Conservation (phyloP, 345 rosid species). For the Linum usitatissimum region DNA sequence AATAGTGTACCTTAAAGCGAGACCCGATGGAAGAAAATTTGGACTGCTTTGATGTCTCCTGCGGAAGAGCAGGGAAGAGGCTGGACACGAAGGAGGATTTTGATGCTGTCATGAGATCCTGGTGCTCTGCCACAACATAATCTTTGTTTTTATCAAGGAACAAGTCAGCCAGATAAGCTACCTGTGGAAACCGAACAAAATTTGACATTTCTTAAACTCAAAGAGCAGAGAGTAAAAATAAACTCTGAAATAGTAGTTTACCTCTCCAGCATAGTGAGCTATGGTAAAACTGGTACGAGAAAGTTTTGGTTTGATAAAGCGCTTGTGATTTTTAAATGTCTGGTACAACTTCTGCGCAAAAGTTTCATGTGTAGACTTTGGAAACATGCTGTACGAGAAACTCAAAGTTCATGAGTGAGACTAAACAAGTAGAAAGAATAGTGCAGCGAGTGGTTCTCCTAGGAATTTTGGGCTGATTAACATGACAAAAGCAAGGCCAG, state of each 20-base stretch:
- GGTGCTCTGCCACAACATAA: constrained; percentile 99
- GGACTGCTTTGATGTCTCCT: constrained; percentile 88
- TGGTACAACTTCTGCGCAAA: constrained; percentile 97
- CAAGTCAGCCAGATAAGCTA: constrained; percentile 75
- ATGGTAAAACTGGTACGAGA: constrained; percentile 92
- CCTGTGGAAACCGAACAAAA: constrained; percentile 37
- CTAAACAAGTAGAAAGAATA: constrained; percentile 10
- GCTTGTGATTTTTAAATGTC: constrained; percentile 88
- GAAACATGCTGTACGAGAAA: constrained; percentile 75
- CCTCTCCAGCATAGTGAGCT: constrained; percentile 99
- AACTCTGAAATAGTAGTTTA: constrained; percentile 21
- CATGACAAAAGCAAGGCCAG: too few species aligned
- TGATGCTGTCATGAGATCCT: constrained; percentile 77
- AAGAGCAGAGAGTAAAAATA: constrained; percentile 10
- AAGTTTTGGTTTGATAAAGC: constrained; percentile 94
- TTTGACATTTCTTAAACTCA: neutral
- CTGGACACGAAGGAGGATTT: constrained; percentile 63
- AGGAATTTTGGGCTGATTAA: neutral
- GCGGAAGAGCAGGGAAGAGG: constrained; percentile 78
- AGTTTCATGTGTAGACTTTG: constrained; percentile 97
- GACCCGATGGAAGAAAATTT: constrained; percentile 97
- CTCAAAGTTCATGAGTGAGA: constrained; percentile 15
- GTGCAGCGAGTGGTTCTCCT: neutral
- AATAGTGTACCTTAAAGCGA: constrained; percentile 69
- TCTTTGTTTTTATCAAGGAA: constrained; percentile 99